Evolutionary conservation across 495 filamentous ascomycete species (phyloP).

Genomic region (Aspergillus egyptiacus): DNA sequence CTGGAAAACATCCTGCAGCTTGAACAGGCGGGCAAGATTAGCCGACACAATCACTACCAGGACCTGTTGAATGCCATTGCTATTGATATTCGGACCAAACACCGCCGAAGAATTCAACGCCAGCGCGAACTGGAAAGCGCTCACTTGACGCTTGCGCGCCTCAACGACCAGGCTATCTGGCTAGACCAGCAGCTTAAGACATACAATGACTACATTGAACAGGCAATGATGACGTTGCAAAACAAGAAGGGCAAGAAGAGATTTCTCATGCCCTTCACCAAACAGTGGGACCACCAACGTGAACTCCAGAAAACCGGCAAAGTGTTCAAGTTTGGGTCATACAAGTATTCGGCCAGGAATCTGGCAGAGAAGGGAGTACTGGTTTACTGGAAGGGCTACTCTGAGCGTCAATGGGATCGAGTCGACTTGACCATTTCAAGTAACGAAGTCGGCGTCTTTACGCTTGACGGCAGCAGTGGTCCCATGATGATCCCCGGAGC

Average conservation of each 20-base stretch:
- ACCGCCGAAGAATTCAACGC: slow-evolving; percentile 82
- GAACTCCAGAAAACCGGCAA: slow-evolving; percentile 87
- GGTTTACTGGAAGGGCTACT: slow-evolving; percentile 77
- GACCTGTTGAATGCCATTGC: slow-evolving; percentile 95
- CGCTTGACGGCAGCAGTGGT: slow-evolving; percentile 82
- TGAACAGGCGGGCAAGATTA: slow-evolving; percentile 78
- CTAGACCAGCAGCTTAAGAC: slow-evolving; percentile 91
- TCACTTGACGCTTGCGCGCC: slow-evolving; percentile 69
- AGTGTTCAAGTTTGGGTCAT: slow-evolving; percentile 93
- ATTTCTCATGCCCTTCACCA: slow-evolving; percentile 94
- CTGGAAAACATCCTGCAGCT: slow-evolving; percentile 91
- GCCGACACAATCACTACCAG: slow-evolving; percentile 89
- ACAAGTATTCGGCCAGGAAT: slow-evolving; percentile 87
- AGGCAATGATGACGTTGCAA: slow-evolving; percentile 97
- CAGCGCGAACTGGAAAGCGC: slow-evolving; percentile 87
- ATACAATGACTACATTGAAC: slow-evolving; percentile 99
- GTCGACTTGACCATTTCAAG: slow-evolving; percentile 90
- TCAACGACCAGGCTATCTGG: slow-evolving; percentile 88
- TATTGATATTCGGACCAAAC: slow-evolving; percentile 94
- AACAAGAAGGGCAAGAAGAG: slow-evolving; percentile 94
- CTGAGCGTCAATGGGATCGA: slow-evolving; percentile 81
- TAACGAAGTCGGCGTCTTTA: slow-evolving; percentile 93
- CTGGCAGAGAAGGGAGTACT: slow-evolving; percentile 91
- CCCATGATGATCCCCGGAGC: slow-evolving; percentile 96
- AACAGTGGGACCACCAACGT: slow-evolving; percentile 96